A percentile compares a stretch with the other conserved stretches of the same genome.
phyloP scores from a whole-genome alignment of 176 grass and related monocot species.

The Oryza coarctata region DNA sequence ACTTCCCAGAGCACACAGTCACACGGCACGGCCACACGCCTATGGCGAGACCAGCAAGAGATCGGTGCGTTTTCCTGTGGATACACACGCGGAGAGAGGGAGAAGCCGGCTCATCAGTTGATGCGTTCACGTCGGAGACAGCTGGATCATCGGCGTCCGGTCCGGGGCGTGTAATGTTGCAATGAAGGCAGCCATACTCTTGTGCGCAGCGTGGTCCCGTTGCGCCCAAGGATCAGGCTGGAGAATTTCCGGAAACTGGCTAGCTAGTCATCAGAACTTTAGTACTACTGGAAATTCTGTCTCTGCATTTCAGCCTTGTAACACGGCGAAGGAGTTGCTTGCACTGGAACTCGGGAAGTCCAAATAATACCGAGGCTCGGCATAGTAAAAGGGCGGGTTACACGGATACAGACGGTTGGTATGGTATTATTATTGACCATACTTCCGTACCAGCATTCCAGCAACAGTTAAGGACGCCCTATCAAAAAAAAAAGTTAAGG shows the following conservation, averaged over 20 bases:
- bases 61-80: neutral
- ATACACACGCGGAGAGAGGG: neutral
- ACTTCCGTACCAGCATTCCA: neutral
- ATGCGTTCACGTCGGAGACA: neutral
- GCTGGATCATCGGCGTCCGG: neutral
- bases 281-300: neutral
- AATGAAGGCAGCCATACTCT: too few relatives aligned
- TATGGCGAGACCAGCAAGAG: too few relatives aligned
- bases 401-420: neutral
- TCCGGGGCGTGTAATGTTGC: too few relatives aligned
- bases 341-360: neutral
- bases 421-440: neutral
- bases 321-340: neutral
- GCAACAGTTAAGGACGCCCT: too few relatives aligned
- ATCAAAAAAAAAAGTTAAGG: neutral
- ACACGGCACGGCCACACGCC: too few relatives aligned
- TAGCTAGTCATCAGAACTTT: neutral
- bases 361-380: neutral
- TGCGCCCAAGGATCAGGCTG: neutral
- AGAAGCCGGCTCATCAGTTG: neutral
- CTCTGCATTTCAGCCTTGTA: neutral
- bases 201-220: neutral
- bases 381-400: neutral
- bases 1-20: neutral
- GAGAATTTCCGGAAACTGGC: neutral